Evolutionary conservation across 176 grass and related monocot genomes (phyloP), one percentile per base, ranked within the genome.

Genomic region (Pharus latifolius): DNA sequence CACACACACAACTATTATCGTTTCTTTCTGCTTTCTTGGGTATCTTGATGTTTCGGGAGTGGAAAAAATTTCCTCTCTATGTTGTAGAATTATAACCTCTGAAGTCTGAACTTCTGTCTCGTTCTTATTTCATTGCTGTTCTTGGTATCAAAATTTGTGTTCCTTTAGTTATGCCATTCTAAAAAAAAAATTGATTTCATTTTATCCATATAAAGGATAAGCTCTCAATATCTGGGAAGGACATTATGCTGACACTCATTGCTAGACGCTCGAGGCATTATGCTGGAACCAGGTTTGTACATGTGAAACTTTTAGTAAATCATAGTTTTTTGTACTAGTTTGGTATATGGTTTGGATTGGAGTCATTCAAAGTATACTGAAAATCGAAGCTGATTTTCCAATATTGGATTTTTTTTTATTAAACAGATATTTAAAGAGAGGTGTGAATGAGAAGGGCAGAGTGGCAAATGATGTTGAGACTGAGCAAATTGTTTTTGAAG

Each of bases 381-480:
- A 60, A 60, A 34, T 33, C 34, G 57, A 33, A 9, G 16, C 7
- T 16, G 27, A n/a, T 7, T 9, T 9, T 38, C 35, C 35, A 38
- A 38, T 38, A 4, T 38, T 9, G 9, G 35, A 4, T 5, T 38
- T n/a, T n/a, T n/a, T 38, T 38, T 38, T 4, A 10, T 79, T 37
- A 28, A 75, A 58, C 81, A 98, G 94, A 76, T 98, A 98, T 68
- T 79, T 98, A 20, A 98, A 92, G 74, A 86, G 94, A 38, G 94
- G 94, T 44, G 89, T 93, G 47, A 98, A 98, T 75, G 77, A 84
- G 78, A 85, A 74, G 75, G 94, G 94, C 18, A 87, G 94, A 78
- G 94, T 98, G 60, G 94, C 94, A 65, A 98, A 98, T 81, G 94
- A 98, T 60, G 94, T 98, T 10, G 94, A 98, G 48, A 90, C 87